These are phyloP conservation scores for Aspergillus mulundensis DNA, from an alignment of 495 filamentous ascomycete genomes.

Conservation along the genomic window DNA sequence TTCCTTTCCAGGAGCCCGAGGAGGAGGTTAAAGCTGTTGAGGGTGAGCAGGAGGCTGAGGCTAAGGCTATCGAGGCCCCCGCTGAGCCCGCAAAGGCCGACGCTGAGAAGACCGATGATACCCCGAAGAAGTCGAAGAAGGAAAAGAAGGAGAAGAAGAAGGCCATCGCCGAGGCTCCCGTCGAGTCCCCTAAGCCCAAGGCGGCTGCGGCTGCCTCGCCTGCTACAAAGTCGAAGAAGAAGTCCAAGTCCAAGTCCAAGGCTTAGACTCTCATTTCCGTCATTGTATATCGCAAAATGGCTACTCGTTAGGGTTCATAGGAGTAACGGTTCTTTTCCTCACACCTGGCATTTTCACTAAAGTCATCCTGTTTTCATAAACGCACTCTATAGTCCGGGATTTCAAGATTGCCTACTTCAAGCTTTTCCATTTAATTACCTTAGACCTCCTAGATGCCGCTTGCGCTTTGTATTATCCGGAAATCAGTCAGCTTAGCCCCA, in stretches of 20 bases:
- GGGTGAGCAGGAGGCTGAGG: slow-evolving; percentile 6
- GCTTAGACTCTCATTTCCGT: slow-evolving; percentile 22
- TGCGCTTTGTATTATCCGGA: too few species aligned
- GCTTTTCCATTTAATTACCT: too few species aligned
- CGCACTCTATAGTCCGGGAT: too few species aligned
- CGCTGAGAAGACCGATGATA: slow-evolving; percentile 35
- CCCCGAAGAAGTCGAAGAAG: slow-evolving; percentile 32
- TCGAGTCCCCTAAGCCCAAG: slow-evolving; percentile 11
- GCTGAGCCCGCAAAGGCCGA: slow-evolving; percentile 31
- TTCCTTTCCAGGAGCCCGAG: slow-evolving; percentile 39
- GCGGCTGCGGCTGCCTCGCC: slow-evolving; percentile 16
- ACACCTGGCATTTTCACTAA: too few species aligned
- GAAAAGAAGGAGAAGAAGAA: slow-evolving; percentile 34
- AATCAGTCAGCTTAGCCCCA: too few species aligned
- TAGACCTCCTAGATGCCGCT: too few species aligned
- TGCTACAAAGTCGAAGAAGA: slow-evolving; percentile 24
- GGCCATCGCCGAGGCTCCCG: slow-evolving; percentile 4
- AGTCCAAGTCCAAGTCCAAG: slow-evolving; percentile 34
- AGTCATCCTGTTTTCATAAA: too few species aligned
- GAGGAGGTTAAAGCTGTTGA: slow-evolving; percentile 27
- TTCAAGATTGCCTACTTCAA: too few species aligned
- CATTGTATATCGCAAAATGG: neutral
- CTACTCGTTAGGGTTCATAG: neutral
- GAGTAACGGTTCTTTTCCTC: neutral
- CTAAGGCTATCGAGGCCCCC: slow-evolving; percentile 7